These are phyloP conservation scores for Exophiala sp. DNA, from an alignment of 2,329 filamentous ascomycete species.

Conservation along the genomic window DNA sequence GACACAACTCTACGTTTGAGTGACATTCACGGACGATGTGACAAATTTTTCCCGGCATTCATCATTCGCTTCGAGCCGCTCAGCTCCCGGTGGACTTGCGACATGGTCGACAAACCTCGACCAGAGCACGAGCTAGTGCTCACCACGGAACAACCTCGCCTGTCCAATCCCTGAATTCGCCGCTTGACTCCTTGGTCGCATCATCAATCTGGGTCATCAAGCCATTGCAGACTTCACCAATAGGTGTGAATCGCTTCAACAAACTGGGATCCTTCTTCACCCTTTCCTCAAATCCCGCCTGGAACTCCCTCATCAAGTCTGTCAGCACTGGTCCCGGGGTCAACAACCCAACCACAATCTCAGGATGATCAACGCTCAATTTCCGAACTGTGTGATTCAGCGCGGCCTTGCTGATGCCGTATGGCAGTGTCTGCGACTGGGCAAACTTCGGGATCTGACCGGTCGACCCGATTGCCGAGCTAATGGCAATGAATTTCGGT, in stretches of 20 bases:
- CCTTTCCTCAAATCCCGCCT: neutral
- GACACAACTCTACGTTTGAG: too few species aligned
- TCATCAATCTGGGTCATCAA: slow-evolving; percentile 1
- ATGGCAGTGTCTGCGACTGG: slow-evolving; percentile 4
- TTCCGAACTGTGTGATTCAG: slow-evolving; percentile 8
- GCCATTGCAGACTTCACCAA: slow-evolving; percentile 1
- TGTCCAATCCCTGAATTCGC: slow-evolving; percentile 7
- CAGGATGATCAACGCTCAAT: slow-evolving; percentile 7
- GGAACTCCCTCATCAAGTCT: slow-evolving; percentile 3
- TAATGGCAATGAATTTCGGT: slow-evolving; percentile 26
- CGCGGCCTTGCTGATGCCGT: slow-evolving; percentile 9
- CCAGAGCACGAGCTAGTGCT: neutral
- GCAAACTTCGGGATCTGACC: neutral
- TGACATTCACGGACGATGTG: too few species aligned
- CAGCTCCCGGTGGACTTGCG: too few species aligned
- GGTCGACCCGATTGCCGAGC: slow-evolving; percentile 24
- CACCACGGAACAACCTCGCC: slow-evolving; percentile 6
- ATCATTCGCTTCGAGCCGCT: too few species aligned
- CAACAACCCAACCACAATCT: slow-evolving; percentile 5
- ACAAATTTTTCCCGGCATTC: too few species aligned
- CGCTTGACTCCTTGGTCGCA: slow-evolving; percentile 1
- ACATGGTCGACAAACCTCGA: too few species aligned
- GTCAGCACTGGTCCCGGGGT: slow-evolving; percentile 8
- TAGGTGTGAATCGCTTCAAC: neutral
- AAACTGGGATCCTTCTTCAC: slow-evolving; percentile 3